Conservation (phyloP, 345 rosid species). For the Moricandia moricandioides region DNA sequence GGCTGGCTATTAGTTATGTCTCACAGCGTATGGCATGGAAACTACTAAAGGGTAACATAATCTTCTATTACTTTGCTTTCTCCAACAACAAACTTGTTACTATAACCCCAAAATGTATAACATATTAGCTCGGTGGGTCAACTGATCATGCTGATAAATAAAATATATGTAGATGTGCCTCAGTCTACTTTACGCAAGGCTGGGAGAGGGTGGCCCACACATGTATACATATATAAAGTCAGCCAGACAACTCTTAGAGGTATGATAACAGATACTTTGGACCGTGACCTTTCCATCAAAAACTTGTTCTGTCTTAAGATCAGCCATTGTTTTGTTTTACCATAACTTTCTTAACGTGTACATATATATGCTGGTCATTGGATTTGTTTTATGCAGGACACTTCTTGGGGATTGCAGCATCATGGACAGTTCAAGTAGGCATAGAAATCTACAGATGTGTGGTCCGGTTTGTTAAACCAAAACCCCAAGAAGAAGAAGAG, state of each 20-base stretch:
- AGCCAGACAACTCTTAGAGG: slow-evolving; percentile 90
- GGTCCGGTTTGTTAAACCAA: slow-evolving; percentile 25
- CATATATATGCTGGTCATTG: not conserved
- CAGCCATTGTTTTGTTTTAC: not conserved
- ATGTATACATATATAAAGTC: slow-evolving; percentile 63
- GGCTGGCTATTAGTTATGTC: slow-evolving; percentile 74
- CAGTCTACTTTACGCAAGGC: slow-evolving; percentile 80
- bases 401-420: slow-evolving; percentile 71
- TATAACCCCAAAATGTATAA: not conserved
- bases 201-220: slow-evolving; percentile 69
- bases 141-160: slow-evolving; percentile 2
- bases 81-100: not conserved
- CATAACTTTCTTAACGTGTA: not conserved
- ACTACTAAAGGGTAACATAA: slow-evolving; percentile 78
- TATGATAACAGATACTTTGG: slow-evolving; percentile 19
- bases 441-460: slow-evolving; percentile 67
- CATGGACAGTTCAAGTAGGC: slow-evolving; percentile 90
- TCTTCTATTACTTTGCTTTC: slow-evolving; percentile 12
- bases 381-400: slow-evolving; percentile 56
- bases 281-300: not conserved
- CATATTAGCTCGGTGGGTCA: not conserved
- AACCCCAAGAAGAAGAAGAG: slow-evolving; percentile 38
- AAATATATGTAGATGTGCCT: slow-evolving; percentile 60
- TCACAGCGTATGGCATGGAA: slow-evolving; percentile 96
- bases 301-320: not conserved